Percentiles rank a stretch among this genome's conserved stretches.
Conservation (phyloP, 2,329 filamentous ascomycete species). For the Cladosporium sp. region DNA sequence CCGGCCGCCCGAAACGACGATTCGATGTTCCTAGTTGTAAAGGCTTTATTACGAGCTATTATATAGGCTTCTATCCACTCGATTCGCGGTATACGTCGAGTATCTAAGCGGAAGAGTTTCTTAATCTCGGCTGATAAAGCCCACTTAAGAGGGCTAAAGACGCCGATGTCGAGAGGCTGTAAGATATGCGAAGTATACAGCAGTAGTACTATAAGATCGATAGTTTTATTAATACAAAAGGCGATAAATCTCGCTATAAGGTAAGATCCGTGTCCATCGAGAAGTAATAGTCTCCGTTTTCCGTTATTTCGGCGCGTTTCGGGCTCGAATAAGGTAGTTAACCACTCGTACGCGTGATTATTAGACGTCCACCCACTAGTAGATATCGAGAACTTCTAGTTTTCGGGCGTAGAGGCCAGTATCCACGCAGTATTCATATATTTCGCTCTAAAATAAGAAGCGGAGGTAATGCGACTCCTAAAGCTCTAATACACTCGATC, state of each 20-base stretch:
- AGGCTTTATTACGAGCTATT: constrained; percentile 1
- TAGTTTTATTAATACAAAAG: not conserved
- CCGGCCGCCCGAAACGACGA: no score
- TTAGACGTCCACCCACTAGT: not conserved
- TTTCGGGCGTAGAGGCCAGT: no score
- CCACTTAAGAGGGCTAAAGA: not conserved
- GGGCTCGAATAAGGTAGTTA: not conserved
- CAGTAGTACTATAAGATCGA: not conserved
- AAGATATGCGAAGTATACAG: no score
- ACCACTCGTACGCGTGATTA: constrained; percentile 2
- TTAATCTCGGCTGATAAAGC: no score
- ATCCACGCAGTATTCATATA: not conserved
- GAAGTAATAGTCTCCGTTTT: not conserved
- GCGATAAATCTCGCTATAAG: constrained; percentile 3
- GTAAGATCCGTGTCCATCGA: constrained; percentile 3
- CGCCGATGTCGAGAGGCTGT: constrained; percentile 7
- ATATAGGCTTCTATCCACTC: constrained; percentile 6
- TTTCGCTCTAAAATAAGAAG: constrained; percentile 8
- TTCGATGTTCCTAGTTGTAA: constrained; percentile 12
- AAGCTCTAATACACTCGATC: no score
- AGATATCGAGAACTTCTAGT: no score
- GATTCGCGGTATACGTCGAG: constrained; percentile 1
- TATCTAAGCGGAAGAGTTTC: not conserved
- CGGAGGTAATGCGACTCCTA: not conserved
- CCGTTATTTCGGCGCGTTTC: not conserved